Evolutionary conservation across 2,329 filamentous ascomycete species (phyloP).

Genomic region (Apiospora koreana): DNA sequence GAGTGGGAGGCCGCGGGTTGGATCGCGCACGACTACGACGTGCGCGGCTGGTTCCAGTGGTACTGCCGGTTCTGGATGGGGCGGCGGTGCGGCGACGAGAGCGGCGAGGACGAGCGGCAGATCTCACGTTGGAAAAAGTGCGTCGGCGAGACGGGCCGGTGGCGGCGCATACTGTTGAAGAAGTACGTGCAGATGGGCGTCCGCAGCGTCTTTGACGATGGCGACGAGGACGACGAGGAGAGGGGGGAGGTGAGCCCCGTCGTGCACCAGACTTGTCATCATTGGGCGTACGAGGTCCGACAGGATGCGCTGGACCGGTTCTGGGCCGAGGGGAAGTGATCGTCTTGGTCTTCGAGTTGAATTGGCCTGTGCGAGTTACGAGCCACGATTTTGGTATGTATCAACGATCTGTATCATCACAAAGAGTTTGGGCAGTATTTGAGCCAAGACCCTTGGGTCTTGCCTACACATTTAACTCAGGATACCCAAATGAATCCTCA

Average conservation of each 20-base stretch:
- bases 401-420: neutral
- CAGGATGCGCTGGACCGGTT: constrained; percentile 50
- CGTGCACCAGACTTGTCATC: constrained; percentile 58
- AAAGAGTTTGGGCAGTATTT: neutral
- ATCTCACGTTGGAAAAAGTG: constrained; percentile 53
- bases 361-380: neutral
- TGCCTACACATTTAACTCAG: neutral
- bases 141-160: constrained; percentile 51
- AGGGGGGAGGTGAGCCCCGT: constrained; percentile 51
- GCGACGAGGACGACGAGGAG: constrained; percentile 37
- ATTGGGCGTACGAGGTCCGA: constrained; percentile 55
- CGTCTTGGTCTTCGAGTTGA: neutral
- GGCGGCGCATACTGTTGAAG: constrained; percentile 52
- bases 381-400: neutral
- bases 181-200: constrained; percentile 47
- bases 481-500: no score
- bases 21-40: constrained; percentile 54
- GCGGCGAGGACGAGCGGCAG: constrained; percentile 49
- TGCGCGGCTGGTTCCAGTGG: constrained; percentile 60
- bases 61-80: constrained; percentile 54
- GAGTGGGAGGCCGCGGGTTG: constrained; percentile 57
- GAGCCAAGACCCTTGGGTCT: no score
- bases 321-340: constrained; percentile 35
- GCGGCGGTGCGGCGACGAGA: constrained; percentile 49
- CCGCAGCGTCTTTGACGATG: constrained; percentile 44